Evolutionary conservation across 768 basidiomycete species (phyloP), one percentile per base, ranked within the genome.

Genomic region (Cyclocybe cylindracea): DNA sequence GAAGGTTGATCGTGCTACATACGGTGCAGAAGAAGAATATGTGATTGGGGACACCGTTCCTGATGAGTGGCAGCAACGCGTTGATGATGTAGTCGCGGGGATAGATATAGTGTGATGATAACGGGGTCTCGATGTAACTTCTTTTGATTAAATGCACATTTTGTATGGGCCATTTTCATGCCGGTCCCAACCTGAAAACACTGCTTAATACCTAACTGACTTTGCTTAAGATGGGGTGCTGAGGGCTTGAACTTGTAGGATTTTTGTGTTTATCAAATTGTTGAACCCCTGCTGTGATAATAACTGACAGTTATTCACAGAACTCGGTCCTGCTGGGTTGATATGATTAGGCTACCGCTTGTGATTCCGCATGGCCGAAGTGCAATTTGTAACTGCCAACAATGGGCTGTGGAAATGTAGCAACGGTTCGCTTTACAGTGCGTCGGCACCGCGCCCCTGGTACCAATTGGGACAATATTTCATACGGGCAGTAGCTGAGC

Each of bases 31-130:
- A n/a, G 43, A 55, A 42, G 49, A 55, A 29, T 55, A 55, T 38
- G 43, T 24, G 33, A 55, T 55, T 19, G 38, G 24, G 16, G 48
- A 55, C 46, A 36, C 43, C 11, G 32, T 51, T 42, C 32, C 38
- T 10, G 44, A 55, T 42, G 54, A 50, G 0, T 55, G 48, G 54
- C 54, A 55, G 43, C 54, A 55, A 19, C 36, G 44, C 8, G 54
- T 55, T 14, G 48, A 55, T 42, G 44, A 39, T 43, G 49, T 55
- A 35, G 54, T 55, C 4, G 43, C 36, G 13, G 54, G 49, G 33
- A 41, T 36, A 11, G 14, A 37, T 44, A 13, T 16, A n/a, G 13
- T 44, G 38, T 39, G n/a, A 39, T 39, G 10, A 39, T 10, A 39
- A 39, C 38, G 10, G 38, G 38, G 10, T 3, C 6, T 39, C n/a